Evolutionary conservation across 495 filamentous ascomycete genomes (phyloP).

Genomic region (Penicillium longicatenatum): DNA sequence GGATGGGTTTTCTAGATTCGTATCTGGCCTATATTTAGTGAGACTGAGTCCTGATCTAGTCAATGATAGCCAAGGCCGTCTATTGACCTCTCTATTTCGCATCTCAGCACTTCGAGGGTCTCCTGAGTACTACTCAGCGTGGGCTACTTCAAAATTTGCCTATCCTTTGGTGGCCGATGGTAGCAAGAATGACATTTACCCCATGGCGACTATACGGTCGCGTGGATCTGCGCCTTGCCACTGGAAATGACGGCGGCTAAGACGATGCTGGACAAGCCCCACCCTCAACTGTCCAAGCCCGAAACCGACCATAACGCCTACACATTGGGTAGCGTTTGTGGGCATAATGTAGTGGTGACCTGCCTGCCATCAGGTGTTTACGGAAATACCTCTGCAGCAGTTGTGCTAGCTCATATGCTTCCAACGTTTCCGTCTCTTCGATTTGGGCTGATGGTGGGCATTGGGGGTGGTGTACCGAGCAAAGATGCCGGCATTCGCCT

Average conservation of each 20-base stretch:
- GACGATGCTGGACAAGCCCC: conserved; percentile 32
- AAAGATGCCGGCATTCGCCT: conserved; percentile 30
- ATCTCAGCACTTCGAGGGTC: too few species aligned
- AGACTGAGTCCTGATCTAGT: too few species aligned
- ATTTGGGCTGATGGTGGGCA: conserved; percentile 37
- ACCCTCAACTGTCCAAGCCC: conserved; percentile 17
- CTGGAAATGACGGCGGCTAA: conserved; percentile 33
- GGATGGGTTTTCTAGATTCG: too few species aligned
- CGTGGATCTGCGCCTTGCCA: conserved; percentile 39
- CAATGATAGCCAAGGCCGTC: too few species aligned
- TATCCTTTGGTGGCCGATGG: background rate
- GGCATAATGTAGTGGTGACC: conserved; percentile 38
- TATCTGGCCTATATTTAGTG: too few species aligned
- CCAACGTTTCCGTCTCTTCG: conserved; percentile 24
- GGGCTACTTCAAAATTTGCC: too few species aligned
- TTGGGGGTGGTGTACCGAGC: conserved; percentile 36
- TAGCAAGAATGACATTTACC: background rate
- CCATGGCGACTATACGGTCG: conserved; percentile 29
- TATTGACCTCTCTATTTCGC: too few species aligned
- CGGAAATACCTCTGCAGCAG: conserved; percentile 31
- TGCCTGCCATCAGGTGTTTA: conserved; percentile 29
- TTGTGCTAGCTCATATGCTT: conserved; percentile 25
- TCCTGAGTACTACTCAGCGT: too few species aligned
- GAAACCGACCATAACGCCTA: conserved; percentile 34
- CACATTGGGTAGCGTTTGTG: conserved; percentile 29